phyloP scores from a whole-genome alignment of 2,329 filamentous ascomycete genomes.

The Neofusicoccum kwambonambiense region DNA sequence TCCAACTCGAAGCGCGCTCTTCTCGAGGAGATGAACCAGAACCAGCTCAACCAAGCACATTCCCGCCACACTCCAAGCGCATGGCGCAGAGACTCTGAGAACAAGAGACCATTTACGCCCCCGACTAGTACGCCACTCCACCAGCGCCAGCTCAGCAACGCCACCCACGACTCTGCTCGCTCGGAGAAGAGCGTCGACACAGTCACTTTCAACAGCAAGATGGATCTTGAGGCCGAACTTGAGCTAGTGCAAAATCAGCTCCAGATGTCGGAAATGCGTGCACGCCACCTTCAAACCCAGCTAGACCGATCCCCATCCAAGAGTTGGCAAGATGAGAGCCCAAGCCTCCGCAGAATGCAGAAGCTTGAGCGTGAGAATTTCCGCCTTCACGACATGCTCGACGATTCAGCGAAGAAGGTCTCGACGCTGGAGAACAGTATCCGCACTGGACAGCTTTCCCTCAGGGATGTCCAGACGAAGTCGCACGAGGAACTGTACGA shows the following conservation, averaged over 20 bases:
- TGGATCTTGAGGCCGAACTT: slow-evolving; percentile 86
- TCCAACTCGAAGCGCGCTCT: slow-evolving; percentile 68
- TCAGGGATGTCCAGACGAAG: slow-evolving; percentile 87
- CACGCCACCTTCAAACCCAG: slow-evolving; percentile 86
- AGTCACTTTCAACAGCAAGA: slow-evolving; percentile 78
- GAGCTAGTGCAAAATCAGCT: slow-evolving; percentile 93
- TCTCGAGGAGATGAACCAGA: slow-evolving; percentile 83
- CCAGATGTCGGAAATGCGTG: slow-evolving; percentile 92
- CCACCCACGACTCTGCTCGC: slow-evolving; percentile 65
- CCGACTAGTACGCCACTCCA: slow-evolving; percentile 68
- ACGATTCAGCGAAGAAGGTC: slow-evolving; percentile 90
- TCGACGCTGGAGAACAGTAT: slow-evolving; percentile 85
- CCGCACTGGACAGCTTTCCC: slow-evolving; percentile 79
- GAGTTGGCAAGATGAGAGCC: slow-evolving; percentile 72
- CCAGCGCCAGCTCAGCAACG: slow-evolving; percentile 66
- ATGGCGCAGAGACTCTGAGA: slow-evolving; percentile 60
- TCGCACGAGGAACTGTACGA: slow-evolving; percentile 94
- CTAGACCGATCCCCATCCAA: slow-evolving; percentile 68
- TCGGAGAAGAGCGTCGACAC: slow-evolving; percentile 86
- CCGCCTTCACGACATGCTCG: slow-evolving; percentile 87
- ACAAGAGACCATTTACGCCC: slow-evolving; percentile 66
- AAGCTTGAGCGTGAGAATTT: slow-evolving; percentile 92
- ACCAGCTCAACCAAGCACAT: slow-evolving; percentile 62
- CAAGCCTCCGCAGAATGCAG: slow-evolving; percentile 76
- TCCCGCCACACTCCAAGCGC: slow-evolving; percentile 67